Evolutionary conservation across 192 early-diverging fungal genomes (phyloP).

Genomic region (Globomyces pollinis-pini): DNA sequence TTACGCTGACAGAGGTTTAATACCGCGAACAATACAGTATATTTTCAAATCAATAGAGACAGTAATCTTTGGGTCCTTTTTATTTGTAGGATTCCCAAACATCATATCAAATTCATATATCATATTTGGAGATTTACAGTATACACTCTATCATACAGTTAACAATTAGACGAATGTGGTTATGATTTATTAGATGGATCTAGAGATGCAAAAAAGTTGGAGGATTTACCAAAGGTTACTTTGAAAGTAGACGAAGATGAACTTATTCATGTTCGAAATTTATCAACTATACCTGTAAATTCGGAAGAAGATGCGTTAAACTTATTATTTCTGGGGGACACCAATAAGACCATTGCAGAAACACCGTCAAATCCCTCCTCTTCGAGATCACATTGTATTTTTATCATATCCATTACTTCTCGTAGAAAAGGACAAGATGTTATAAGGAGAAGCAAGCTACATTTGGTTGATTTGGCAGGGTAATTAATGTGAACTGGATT

Average conservation of each 20-base stretch:
- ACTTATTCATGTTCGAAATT: slow-evolving; percentile 47
- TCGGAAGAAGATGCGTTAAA: slow-evolving; percentile 55
- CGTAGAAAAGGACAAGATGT: slow-evolving; percentile 32
- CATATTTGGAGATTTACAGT: slow-evolving; percentile 63
- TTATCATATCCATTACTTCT: slow-evolving; percentile 39
- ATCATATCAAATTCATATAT: slow-evolving; percentile 40
- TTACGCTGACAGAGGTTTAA: slow-evolving; percentile 53
- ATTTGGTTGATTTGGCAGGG: slow-evolving; percentile 64
- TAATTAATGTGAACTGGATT: no score
- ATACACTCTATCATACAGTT: no score
- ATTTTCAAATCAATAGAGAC: slow-evolving; percentile 46
- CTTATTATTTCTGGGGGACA: slow-evolving; percentile 56
- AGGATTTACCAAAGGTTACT: slow-evolving; percentile 51
- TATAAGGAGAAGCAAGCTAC: slow-evolving; percentile 47
- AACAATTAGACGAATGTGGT: slow-evolving; percentile 45
- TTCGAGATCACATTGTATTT: slow-evolving; percentile 56
- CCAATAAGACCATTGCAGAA: slow-evolving; percentile 58
- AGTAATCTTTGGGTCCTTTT: slow-evolving; percentile 9
- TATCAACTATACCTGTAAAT: slow-evolving; percentile 30
- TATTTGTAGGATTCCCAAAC: slow-evolving; percentile 8
- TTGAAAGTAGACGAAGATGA: slow-evolving; percentile 42
- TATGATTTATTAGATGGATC: slow-evolving; percentile 51
- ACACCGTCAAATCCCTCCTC: slow-evolving; percentile 57
- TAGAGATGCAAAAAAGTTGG: slow-evolving; percentile 51
- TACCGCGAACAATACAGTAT: slow-evolving; percentile 50